phyloP scores from a whole-genome alignment of 139 green algal species.

The Haematococcus sp. region DNA sequence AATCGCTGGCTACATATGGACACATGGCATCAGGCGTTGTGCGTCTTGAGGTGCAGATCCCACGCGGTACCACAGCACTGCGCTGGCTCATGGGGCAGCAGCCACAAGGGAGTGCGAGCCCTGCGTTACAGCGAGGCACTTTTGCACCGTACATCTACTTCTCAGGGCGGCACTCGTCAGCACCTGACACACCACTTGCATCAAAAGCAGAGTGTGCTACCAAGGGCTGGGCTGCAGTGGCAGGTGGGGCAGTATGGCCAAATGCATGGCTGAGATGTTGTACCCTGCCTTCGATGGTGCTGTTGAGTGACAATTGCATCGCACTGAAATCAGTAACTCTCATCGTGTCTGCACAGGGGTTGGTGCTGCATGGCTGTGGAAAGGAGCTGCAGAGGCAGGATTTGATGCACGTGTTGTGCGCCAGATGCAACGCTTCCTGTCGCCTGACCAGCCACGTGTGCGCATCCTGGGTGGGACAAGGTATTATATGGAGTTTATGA shows the following conservation, averaged over 20 bases:
- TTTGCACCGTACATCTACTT: conserved; percentile 66
- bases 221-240: conserved; percentile 50
- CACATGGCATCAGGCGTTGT: conserved; percentile 21
- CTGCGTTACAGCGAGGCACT: not conserved
- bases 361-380: conserved; percentile 80
- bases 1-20: too few relatives aligned
- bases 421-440: conserved; percentile 72
- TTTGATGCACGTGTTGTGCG: conserved; percentile 43
- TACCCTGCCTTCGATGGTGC: too few relatives aligned
- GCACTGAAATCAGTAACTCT: too few relatives aligned
- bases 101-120: not conserved
- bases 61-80: conserved; percentile 32
- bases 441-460: conserved; percentile 47
- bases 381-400: conserved; percentile 41
- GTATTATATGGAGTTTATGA: too few relatives aligned
- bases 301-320: too few relatives aligned
- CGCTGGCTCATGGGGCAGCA: conserved; percentile 49
- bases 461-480: conserved; percentile 75
- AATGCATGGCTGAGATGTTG: too few relatives aligned
- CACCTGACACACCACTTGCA: conserved; percentile 58
- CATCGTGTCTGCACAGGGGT: conserved; percentile 34
- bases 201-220: conserved; percentile 41
- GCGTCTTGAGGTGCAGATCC: conserved; percentile 32
- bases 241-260: conserved; percentile 32
- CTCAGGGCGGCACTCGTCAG: conserved; percentile 64